Conservation (phyloP, 148 eudicot genomes). For the Diospyros kaki region DNA sequence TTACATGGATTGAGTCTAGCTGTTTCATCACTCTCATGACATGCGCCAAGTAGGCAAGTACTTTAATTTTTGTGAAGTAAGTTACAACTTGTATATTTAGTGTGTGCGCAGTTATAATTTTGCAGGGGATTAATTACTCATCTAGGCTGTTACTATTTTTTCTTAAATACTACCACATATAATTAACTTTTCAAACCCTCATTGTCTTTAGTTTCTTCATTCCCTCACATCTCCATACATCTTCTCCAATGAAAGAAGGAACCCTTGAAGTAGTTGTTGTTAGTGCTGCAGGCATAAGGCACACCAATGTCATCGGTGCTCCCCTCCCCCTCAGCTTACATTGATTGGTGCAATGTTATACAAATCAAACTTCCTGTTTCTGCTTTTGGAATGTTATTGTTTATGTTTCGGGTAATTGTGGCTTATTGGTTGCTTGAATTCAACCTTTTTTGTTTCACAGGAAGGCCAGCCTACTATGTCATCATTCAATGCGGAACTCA, state of each 20-base stretch:
- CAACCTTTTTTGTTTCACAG: constrained; percentile 24
- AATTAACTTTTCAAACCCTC: background rate
- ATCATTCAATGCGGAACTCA: constrained; percentile 61
- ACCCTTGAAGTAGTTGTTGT: constrained; percentile 71
- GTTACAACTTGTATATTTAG: background rate
- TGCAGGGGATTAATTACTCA: constrained; percentile 5
- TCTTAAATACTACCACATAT: background rate
- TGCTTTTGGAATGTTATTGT: background rate
- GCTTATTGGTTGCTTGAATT: constrained; percentile 2
- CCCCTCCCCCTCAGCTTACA: background rate
- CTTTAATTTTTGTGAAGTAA: background rate
- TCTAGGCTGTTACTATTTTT: background rate
- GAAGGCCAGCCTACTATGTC: constrained; percentile 59
- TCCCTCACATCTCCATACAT: background rate
- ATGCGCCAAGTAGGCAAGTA: background rate
- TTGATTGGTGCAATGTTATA: background rate
- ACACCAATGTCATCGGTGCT: constrained; percentile 52
- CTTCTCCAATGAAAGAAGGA: constrained; percentile 47
- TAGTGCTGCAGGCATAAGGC: constrained; percentile 58
- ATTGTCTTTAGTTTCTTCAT: background rate
- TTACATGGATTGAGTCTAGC: background rate
- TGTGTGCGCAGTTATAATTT: constrained; percentile 6
- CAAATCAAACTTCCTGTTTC: background rate
- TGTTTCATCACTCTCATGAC: background rate
- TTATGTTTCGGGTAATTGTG: background rate